Conservation (phyloP, 2,329 filamentous ascomycete genomes). For the Neurospora sp. region DNA sequence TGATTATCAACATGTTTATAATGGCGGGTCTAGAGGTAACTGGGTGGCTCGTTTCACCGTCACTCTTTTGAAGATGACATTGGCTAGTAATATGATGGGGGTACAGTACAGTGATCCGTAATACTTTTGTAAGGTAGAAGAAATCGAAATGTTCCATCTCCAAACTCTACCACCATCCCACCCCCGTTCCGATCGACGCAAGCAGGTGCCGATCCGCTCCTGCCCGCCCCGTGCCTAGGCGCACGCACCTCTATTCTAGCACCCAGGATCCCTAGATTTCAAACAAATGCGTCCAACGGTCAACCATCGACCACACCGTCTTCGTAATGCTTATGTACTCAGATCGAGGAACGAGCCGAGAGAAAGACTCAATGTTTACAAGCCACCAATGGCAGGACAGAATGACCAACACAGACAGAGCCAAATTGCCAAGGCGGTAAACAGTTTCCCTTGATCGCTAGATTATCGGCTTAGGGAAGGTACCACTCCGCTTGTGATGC, state of each 20-base stretch:
- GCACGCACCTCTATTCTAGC: too few species aligned
- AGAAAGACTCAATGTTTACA: background rate
- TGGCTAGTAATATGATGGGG: too few species aligned
- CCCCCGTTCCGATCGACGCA: background rate
- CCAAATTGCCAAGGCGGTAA: background rate
- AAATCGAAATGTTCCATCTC: background rate
- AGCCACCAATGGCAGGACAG: too few species aligned
- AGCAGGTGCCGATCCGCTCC: background rate
- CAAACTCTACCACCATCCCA: background rate
- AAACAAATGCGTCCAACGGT: background rate
- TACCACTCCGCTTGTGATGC: background rate
- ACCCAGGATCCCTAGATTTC: too few species aligned
- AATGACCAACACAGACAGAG: too few species aligned
- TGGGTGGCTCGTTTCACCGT: too few species aligned
- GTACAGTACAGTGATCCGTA: too few species aligned
- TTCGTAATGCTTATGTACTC: background rate
- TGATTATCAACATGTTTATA: background rate
- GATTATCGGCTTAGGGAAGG: background rate
- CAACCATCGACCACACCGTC: background rate
- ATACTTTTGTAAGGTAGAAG: too few species aligned
- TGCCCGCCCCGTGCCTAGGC: background rate
- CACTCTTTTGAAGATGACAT: too few species aligned
- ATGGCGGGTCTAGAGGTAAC: background rate
- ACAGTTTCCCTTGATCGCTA: background rate
- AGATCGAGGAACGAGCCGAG: background rate